Base-by-base conservation (phyloP, 768 basidiomycete species). In the Obba rivulosa region DNA sequence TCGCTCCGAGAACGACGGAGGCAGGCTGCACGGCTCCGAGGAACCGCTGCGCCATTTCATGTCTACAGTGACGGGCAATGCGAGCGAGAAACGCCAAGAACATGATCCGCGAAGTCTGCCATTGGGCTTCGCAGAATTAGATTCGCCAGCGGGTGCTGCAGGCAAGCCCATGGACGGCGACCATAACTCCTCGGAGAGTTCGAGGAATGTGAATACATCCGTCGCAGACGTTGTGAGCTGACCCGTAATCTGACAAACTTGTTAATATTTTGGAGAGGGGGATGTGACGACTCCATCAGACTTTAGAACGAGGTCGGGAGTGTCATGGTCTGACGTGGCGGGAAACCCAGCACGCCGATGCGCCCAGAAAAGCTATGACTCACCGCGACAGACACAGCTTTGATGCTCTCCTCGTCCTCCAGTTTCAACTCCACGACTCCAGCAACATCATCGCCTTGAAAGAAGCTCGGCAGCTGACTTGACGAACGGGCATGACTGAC, bases 1-100 rank as follows among this genome's bases (percentile, higher is more conserved):
- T 11, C 55, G 53, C 17, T 55, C 52, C 3, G 58, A 55, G 36
- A 60, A 57, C 11, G 61, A 57, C 2, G 51, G 48, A 3, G 62
- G 62, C 16, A 63, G 56, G 8, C 45, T 40, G 35, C 34, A 59
- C 10, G 21, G 10, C n/a, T 44, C 24, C 7, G 25, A 23, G 11
- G 49, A 23, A 1, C 43, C 47, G 41, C 18, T 45, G 45, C 43
- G 31, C 20, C 35, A 41, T 14, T 48, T 46, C 17, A 47, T 18
- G 1, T 45, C 42, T 28, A 57, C 52, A 3, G 39, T 51, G 5
- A 36, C 18, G 2, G 62, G 62, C 9, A 63, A 34, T 24, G 13
- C 31, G 18, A 63, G 8, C 3, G 51, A 45, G 39, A 61, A 63
- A 11, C 55, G 56, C 56, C 56, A 59, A 9, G 4, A 42, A 31